phyloP scores from a whole-genome alignment of 768 basidiomycete genomes.

The Tremella mesenterica region DNA sequence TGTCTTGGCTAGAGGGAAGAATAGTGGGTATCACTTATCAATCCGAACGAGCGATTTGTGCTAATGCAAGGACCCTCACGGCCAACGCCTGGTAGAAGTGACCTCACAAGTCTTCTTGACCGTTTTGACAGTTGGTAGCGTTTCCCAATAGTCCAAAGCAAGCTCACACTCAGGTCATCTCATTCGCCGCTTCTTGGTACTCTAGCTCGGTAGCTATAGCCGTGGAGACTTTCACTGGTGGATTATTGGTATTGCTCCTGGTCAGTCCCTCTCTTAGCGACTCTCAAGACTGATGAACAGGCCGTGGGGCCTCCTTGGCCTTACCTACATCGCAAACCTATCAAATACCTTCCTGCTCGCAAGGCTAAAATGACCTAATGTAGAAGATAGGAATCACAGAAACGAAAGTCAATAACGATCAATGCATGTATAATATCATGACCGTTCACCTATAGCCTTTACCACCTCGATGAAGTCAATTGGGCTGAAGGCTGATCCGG shows the following conservation, averaged over 20 bases:
- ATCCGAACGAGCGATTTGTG: not conserved
- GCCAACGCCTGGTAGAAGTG: constrained; percentile 24
- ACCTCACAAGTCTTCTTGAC: constrained; percentile 29
- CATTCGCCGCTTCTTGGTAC: constrained; percentile 24
- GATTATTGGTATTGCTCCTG: constrained; percentile 19
- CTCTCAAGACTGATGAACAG: constrained; percentile 4
- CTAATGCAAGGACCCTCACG: constrained; percentile 24
- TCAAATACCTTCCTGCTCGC: constrained; percentile 30
- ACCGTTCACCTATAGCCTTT: not conserved
- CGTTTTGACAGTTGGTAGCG: constrained; percentile 21
- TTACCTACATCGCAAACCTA: constrained; percentile 24
- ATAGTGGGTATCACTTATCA: constrained; percentile 17
- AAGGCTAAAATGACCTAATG: constrained; percentile 6
- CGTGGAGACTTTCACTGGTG: constrained; percentile 28
- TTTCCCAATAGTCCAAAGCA: not conserved
- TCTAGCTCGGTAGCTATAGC: constrained; percentile 25
- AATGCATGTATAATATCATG: too few relatives aligned
- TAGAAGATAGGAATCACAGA: not conserved
- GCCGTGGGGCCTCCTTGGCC: constrained; percentile 33
- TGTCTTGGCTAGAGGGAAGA: constrained; percentile 20
- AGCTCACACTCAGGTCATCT: constrained; percentile 12
- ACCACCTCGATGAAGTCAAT: not conserved
- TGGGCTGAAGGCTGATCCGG: not conserved
- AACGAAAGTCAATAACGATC: too few relatives aligned
- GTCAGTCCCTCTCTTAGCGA: constrained; percentile 8